Conservation (phyloP, 2,329 filamentous ascomycete species). For the Fusarium irregulare region DNA sequence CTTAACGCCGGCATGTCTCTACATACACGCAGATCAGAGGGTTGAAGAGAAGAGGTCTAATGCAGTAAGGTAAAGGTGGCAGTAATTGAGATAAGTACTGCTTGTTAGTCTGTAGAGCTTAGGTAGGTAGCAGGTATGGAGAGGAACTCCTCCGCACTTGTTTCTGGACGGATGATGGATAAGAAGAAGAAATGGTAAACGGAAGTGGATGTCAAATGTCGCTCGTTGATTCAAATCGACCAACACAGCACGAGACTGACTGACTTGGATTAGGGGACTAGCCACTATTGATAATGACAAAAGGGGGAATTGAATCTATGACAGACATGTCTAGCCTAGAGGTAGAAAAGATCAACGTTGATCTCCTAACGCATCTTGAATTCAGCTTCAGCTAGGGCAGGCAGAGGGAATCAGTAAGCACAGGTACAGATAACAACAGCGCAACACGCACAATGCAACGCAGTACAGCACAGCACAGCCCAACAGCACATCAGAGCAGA, state of each 20-base stretch:
- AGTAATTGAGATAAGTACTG: not conserved
- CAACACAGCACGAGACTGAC: conserved; percentile 22
- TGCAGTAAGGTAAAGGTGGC: conserved; percentile 13
- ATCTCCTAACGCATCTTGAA: not conserved
- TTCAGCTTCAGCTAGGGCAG: conserved; percentile 5
- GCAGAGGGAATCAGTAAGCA: not conserved
- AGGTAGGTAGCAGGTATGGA: conserved; percentile 8
- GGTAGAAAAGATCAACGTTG: conserved; percentile 34
- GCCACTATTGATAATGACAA: conserved; percentile 3
- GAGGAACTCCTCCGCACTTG: conserved; percentile 26
- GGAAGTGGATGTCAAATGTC: conserved; percentile 6
- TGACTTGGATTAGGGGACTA: not conserved
- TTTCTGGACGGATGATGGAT: conserved; percentile 6
- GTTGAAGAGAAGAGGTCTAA: conserved; percentile 3
- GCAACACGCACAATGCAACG: not conserved
- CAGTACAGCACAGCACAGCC: not conserved
- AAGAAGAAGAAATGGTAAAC: conserved; percentile 11
- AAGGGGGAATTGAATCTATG: conserved; percentile 18
- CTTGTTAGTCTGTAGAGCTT: not conserved
- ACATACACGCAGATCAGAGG: conserved; percentile 3
- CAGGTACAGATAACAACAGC: not conserved
- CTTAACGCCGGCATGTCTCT: not conserved
- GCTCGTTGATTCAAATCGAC: conserved; percentile 12
- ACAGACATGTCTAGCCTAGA: conserved; percentile 24
- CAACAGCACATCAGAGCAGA: not conserved